Percentiles rank a stretch among this genome's conserved stretches.
Evolutionary conservation across 2,329 filamentous ascomycete species (phyloP).

Genomic region (Cercospora citrullina): DNA sequence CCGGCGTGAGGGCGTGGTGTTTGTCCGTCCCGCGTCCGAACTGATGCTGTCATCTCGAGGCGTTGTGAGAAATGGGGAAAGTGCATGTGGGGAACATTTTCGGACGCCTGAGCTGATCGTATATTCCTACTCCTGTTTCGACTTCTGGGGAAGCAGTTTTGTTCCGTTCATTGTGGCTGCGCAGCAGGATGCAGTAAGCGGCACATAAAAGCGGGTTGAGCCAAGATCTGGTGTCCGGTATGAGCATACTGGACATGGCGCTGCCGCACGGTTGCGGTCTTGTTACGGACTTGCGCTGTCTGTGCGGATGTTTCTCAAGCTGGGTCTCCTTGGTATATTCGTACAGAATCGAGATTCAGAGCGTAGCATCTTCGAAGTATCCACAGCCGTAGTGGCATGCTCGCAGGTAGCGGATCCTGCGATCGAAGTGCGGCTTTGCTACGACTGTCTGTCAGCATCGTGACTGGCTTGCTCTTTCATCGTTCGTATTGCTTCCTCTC

Average conservation of each 20-base stretch:
- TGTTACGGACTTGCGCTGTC: not conserved
- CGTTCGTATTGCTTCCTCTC: too few relatives aligned
- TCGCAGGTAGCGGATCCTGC: not conserved
- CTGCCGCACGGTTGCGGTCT: not conserved
- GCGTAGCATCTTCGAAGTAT: not conserved
- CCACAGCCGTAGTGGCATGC: not conserved
- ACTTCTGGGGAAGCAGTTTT: not conserved
- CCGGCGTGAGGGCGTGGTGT: not conserved
- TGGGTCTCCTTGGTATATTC: not conserved
- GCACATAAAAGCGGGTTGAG: not conserved
- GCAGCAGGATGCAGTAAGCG: not conserved
- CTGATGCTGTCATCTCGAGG: not conserved
- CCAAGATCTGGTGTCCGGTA: not conserved
- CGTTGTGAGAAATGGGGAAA: not conserved
- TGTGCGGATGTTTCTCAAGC: not conserved
- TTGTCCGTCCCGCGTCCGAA: not conserved
- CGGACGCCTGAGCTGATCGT: not conserved
- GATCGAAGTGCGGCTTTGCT: not conserved
- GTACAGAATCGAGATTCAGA: not conserved
- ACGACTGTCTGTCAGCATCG: not conserved
- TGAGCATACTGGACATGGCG: not conserved
- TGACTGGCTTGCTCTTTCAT: too few relatives aligned
- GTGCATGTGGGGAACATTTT: not conserved
- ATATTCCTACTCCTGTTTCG: not conserved
- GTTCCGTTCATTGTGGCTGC: not conserved